Base-by-base conservation (phyloP, 768 basidiomycete genomes). In the Lactarius indigo region DNA sequence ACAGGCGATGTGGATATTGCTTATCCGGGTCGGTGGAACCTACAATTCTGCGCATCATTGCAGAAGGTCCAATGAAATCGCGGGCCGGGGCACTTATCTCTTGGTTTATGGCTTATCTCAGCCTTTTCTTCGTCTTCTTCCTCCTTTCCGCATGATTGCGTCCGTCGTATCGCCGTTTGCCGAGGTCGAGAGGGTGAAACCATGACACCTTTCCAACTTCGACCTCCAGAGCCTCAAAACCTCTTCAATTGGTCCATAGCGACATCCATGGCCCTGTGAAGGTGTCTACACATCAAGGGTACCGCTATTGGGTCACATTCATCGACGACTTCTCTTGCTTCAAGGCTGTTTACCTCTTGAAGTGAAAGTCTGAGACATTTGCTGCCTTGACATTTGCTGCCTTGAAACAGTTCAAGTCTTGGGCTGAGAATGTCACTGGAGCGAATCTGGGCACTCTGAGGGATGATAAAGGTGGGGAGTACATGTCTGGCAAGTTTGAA, bases 331-430 rank as follows among this genome's bases (percentile, higher is more conserved):
- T 13, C 47, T 50, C 47, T 50, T 5, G 23, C 47, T 50, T 50
- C 23, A 50, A 50, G 47, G 23, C 47, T 4, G 47, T 50, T 12
- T 50, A 50, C 13, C 23, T 63, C 52, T 7, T 55, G 62, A 23
- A 56, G 52, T 3, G 62, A 52, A 77, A 77, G 66, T 68, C 61
- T 2, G 71, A 75, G 5, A 47, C 70, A 2, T 74, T 76, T 35
- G 61, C 57, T 6, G 70, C 69, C 0, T 77, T 77, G 64, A 72
- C 70, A 2, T 74, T 76, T 35, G 61, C 57, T 6, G 70, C 69
- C 0, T 77, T 77, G 64, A 72, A 74, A 66, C 30, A 59, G 10
- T 78, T 71, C 70, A 75, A 78, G 42, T 72, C 75, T 12, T 73
- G 65, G 57, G 72, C 73, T 47, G 73, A 79, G 71, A 77, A 70